Evolutionary conservation across 1,284 basidiomycete species (phyloP), one percentile per base, ranked within the genome.

Genomic region (Ganoderma lingzhi): DNA sequence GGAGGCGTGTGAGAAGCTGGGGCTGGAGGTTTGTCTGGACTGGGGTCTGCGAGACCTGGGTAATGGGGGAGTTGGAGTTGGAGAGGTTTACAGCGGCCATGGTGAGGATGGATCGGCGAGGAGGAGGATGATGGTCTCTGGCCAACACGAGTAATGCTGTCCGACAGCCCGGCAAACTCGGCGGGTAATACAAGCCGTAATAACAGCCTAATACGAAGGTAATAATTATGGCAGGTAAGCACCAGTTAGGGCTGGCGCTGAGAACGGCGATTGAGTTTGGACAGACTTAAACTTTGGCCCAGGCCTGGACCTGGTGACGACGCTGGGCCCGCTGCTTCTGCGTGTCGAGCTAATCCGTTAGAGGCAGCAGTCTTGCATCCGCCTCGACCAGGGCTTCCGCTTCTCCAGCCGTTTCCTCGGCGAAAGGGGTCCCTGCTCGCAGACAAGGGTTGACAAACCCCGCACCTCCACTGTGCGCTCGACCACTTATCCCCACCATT

Each of bases 1-100:
- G 90, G 74, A 99, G 88, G 71, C 95, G 88, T 15, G 94, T 92
- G 72, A 97, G 86, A 48, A 96, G 87, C 82, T 95, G 93, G 17
- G 93, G 93, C 80, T 94, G 93, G 30, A 94, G 83, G 74, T 89
- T 90, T 17, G 89, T 86, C 74, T 91, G 88, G n/a, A 88, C 84
- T 56, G 89, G 91, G 19, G 85, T 84, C 77, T 94, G 93, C 10
- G 92, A 91, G 65, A 96, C 95, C 80, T 95, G 94, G 0, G 94
- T 96, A 75, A 96, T 96, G 65, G 93, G 93, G n/a, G 91, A 91
- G 68, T 86, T 87, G 35, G 87, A 88, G 70, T 86, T 87, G 35
- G 87, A 88, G 70, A 90, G 84, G 60, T 86, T 78, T 62, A 84
- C 81, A 45, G 84, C 80, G 62, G 86, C 85, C 85, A 87, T 87